A percentile compares a stretch with the other conserved stretches of the same genome.
phyloP scores from a whole-genome alignment of 805 yeast species.

The Torulaspora microellipsoides region DNA sequence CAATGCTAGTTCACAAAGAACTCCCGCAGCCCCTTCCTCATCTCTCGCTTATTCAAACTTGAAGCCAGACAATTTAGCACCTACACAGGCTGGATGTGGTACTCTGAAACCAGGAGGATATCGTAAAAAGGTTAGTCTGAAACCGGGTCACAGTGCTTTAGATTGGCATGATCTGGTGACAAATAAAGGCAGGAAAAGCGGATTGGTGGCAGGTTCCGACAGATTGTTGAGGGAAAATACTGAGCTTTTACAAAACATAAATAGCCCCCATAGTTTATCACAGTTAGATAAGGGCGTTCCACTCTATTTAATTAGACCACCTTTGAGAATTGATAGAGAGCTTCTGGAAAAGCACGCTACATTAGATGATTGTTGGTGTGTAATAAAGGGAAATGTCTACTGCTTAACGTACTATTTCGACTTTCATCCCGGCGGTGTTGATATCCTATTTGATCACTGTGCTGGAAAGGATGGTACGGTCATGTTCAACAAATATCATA shows the following conservation, averaged over 20 bases:
- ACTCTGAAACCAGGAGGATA: slow-evolving; percentile 22
- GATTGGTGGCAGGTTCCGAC: slow-evolving; percentile 20
- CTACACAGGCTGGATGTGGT: slow-evolving; percentile 19
- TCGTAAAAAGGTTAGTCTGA: slow-evolving; percentile 33
- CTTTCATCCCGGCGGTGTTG: slow-evolving; percentile 92
- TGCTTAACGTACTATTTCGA: slow-evolving; percentile 78
- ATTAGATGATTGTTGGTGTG: slow-evolving; percentile 80
- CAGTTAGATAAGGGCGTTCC: slow-evolving; percentile 20
- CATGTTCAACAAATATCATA: slow-evolving; percentile 66
- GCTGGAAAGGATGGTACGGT: slow-evolving; percentile 83
- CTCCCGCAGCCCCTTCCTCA: slow-evolving; percentile 2
- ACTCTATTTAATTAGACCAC: slow-evolving; percentile 32
- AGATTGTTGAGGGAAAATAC: slow-evolving; percentile 12
- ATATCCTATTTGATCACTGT: slow-evolving; percentile 59
- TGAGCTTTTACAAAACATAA: slow-evolving; percentile 14
- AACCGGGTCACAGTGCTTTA: slow-evolving; percentile 34
- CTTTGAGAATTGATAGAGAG: slow-evolving; percentile 50
- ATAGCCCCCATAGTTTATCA: slow-evolving; percentile 16
- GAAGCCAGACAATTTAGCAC: not conserved
- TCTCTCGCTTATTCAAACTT: not conserved
- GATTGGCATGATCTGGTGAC: slow-evolving; percentile 30
- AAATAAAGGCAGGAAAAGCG: slow-evolving; percentile 14
- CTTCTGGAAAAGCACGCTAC: slow-evolving; percentile 57
- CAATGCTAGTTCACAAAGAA: slow-evolving; percentile 1
- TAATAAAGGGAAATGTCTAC: slow-evolving; percentile 73